Evolutionary conservation across 345 rosid genomes (phyloP).

Genomic region (Anacardium occidentale): DNA sequence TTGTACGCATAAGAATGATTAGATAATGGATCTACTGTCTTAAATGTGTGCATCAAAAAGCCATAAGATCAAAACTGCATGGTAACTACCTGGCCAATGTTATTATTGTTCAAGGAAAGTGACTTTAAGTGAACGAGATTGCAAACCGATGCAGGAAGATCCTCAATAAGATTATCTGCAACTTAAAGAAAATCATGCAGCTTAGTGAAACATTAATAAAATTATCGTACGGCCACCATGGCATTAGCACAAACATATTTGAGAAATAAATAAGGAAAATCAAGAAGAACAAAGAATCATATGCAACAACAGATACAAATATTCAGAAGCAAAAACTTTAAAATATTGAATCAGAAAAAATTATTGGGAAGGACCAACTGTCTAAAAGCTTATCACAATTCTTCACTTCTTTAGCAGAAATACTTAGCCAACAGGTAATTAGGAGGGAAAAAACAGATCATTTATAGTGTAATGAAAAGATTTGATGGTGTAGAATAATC

Average conservation of each 20-base stretch:
- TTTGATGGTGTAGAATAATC: background rate
- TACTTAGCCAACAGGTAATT: background rate
- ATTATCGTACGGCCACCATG: background rate
- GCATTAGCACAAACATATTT: background rate
- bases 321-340: background rate
- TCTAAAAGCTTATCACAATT: background rate
- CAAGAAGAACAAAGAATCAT: background rate
- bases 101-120: conserved; percentile 68
- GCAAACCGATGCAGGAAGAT: conserved; percentile 78
- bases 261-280: background rate
- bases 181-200: conserved; percentile 28
- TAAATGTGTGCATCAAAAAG: background rate
- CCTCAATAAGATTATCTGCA: conserved; percentile 81
- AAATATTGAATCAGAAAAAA: background rate
- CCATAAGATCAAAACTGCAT: conserved; percentile 3
- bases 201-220: conserved; percentile 13
- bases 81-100: conserved; percentile 60
- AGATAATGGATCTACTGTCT: conserved; percentile 6
- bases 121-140: conserved; percentile 77
- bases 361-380: background rate
- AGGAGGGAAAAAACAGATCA: background rate
- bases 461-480: background rate
- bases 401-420: background rate
- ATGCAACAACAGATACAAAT: background rate
- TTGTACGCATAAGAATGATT: background rate